phyloP scores from a whole-genome alignment of 345 rosid genomes.

The Arabidopsis arenosa region DNA sequence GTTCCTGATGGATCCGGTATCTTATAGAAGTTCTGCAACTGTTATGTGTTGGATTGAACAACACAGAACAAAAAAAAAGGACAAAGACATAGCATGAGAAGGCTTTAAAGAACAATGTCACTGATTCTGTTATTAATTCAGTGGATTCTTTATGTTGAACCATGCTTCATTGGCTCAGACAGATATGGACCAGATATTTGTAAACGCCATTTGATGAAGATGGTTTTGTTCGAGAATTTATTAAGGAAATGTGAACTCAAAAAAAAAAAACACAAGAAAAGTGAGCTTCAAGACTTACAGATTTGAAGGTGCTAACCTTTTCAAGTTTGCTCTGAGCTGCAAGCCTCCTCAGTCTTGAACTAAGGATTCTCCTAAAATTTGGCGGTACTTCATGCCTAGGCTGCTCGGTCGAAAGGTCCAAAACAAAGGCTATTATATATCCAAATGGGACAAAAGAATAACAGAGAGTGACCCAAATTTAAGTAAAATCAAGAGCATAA shows the following conservation, averaged over 20 bases:
- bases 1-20: conserved; percentile 46
- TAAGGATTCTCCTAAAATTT: conserved; percentile 73
- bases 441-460: conserved; percentile 7
- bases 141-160: background rate
- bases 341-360: conserved; percentile 80
- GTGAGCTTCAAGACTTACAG: conserved; percentile 35
- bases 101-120: conserved; percentile 3
- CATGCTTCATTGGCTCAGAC: background rate
- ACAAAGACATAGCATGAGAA: conserved; percentile 5
- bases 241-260: background rate
- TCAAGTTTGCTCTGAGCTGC: conserved; percentile 77
- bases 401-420: conserved; percentile 51
- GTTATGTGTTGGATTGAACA: conserved; percentile 33
- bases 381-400: conserved; percentile 68
- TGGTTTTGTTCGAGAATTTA: background rate
- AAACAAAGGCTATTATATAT: conserved; percentile 4
- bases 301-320: conserved; percentile 58
- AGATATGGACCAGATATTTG: background rate
- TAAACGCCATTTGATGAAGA: background rate
- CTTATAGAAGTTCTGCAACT: conserved; percentile 70
- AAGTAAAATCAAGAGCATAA: conserved; percentile 8
- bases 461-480: conserved; percentile 7
- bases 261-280: background rate
- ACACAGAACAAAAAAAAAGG: background rate
- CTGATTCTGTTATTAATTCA: background rate